Evolutionary conservation across 2,329 filamentous ascomycete genomes (phyloP).

Genomic region (Xylariaceae sp.): DNA sequence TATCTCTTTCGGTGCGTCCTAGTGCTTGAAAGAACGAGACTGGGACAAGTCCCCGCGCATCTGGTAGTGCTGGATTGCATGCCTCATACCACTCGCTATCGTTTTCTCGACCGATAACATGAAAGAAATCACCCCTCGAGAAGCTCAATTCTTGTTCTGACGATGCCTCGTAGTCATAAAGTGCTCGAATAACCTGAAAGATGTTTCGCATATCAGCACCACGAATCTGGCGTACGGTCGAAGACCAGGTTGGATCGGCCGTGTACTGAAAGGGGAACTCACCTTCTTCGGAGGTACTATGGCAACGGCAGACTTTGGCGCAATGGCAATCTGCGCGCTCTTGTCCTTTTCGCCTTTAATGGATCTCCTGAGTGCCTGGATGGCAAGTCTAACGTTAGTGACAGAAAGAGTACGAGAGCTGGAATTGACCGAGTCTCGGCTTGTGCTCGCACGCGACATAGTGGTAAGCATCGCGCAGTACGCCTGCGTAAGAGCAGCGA

Average conservation of each 20-base stretch:
- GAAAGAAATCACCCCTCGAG: constrained; percentile 93
- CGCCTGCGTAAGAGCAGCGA: background rate
- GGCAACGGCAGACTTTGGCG: constrained; percentile 80
- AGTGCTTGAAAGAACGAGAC: constrained; percentile 91
- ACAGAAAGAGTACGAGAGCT: constrained; percentile 12
- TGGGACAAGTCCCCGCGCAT: constrained; percentile 86
- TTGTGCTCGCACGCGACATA: constrained; percentile 25
- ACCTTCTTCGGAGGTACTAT: constrained; percentile 95
- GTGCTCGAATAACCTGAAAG: constrained; percentile 85
- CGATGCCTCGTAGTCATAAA: constrained; percentile 86
- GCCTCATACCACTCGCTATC: constrained; percentile 97
- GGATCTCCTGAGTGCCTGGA: constrained; percentile 77
- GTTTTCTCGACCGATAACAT: constrained; percentile 94
- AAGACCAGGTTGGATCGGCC: background rate
- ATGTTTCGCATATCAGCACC: constrained; percentile 21
- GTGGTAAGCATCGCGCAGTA: constrained; percentile 11
- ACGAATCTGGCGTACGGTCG: background rate
- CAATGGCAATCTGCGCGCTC: constrained; percentile 71
- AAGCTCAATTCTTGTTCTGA: constrained; percentile 81
- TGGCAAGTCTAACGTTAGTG: constrained; percentile 40
- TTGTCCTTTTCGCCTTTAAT: constrained; percentile 86
- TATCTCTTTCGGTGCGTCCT: constrained; percentile 89
- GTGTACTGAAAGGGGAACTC: constrained; percentile 30
- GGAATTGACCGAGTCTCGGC: constrained; percentile 24
- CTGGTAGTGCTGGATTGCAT: constrained; percentile 86